A percentile compares a stretch with the other conserved stretches of the same genome.
Evolutionary conservation across 2,329 filamentous ascomycete species (phyloP).

Genomic region (Graphiopsis chlorocephala): DNA sequence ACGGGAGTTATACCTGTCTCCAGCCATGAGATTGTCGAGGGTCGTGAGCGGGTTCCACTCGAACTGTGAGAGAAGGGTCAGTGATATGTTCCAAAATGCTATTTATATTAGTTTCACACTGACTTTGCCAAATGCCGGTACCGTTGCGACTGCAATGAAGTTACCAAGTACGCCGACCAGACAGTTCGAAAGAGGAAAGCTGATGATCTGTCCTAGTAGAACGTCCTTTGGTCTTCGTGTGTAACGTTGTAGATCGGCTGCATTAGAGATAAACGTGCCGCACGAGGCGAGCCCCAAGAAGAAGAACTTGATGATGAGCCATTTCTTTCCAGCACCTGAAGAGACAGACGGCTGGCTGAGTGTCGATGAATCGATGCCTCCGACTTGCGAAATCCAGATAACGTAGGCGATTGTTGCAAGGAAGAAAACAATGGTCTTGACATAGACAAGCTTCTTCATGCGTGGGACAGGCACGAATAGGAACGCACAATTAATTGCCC

Average conservation of each 20-base stretch:
- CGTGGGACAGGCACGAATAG: not conserved
- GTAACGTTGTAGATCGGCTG: not conserved
- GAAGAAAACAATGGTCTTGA: not conserved
- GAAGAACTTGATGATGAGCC: not conserved
- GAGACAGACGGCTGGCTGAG: not conserved
- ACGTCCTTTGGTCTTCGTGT: not conserved
- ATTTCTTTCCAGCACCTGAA: not conserved
- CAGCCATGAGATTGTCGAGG: not conserved
- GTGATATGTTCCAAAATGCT: not conserved
- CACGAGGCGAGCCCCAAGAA: not conserved
- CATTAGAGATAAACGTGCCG: not conserved
- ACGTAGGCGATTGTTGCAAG: not conserved
- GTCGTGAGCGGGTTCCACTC: not conserved
- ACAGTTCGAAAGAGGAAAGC: not conserved
- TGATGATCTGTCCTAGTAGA: not conserved
- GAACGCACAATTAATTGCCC: not conserved
- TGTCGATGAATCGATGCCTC: not conserved
- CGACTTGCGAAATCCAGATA: not conserved
- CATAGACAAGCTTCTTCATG: constrained; percentile 2
- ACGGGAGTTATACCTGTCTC: not conserved
- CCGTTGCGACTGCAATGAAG: not conserved
- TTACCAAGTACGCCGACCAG: not conserved
- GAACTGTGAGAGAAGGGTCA: not conserved
- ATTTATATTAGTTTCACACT: not conserved
- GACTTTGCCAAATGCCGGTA: not conserved